Conservation (phyloP, 352 stramenopile species). For the Pythium periplocum region DNA sequence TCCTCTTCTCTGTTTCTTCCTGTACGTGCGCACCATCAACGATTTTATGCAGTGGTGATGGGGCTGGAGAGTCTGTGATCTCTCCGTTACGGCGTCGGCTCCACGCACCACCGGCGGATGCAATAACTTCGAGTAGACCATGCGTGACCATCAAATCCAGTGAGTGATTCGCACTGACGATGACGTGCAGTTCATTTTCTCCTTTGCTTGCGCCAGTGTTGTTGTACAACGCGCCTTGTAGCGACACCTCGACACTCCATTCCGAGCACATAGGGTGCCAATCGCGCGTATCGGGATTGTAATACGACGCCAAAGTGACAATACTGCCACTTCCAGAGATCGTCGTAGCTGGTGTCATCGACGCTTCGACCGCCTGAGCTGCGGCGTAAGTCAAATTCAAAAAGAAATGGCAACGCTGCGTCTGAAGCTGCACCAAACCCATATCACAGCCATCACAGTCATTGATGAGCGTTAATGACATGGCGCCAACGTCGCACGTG, state of each 20-base stretch:
- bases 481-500: slow-evolving; percentile 59
- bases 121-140: slow-evolving; percentile 66
- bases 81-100: slow-evolving; percentile 26
- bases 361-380: slow-evolving; percentile 15
- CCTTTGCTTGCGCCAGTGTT: slow-evolving; percentile 11
- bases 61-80: slow-evolving; percentile 1
- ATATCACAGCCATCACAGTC: slow-evolving; percentile 86
- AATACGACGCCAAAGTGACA: slow-evolving; percentile 66
- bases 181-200: slow-evolving; percentile 67
- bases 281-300: slow-evolving; percentile 74
- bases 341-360: slow-evolving; percentile 31
- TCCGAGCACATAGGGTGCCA: slow-evolving; percentile 82
- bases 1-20: slow-evolving; percentile 25
- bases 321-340: slow-evolving; percentile 66
- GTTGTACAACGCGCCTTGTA: slow-evolving; percentile 42
- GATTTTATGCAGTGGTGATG: slow-evolving; percentile 5
- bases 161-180: slow-evolving; percentile 62
- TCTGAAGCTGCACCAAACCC: slow-evolving; percentile 68
- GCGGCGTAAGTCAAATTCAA: slow-evolving; percentile 60
- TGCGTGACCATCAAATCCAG: slow-evolving; percentile 77
- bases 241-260: slow-evolving; percentile 62
- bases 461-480: slow-evolving; percentile 78
- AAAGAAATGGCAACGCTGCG: slow-evolving; percentile 68
- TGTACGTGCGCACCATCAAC: neutral
- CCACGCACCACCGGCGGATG: slow-evolving; percentile 72